These are phyloP conservation scores for Dalbergia cochinchinensis DNA, from an alignment of 306 rosid species.

Conservation along the genomic window DNA sequence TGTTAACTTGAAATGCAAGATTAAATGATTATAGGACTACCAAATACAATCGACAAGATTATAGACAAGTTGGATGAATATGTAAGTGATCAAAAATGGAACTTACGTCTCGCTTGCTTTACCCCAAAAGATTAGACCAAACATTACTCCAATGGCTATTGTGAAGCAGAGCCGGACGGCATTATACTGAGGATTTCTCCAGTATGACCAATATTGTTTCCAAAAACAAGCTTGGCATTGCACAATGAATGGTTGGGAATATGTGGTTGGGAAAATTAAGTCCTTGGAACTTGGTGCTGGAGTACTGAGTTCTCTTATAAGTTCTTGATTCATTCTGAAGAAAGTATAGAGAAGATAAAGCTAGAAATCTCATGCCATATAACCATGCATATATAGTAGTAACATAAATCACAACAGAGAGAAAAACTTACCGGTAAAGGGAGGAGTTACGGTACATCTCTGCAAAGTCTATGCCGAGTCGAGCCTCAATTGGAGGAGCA, in stretches of 20 bases:
- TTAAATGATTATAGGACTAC: not conserved
- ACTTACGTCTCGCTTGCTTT: slow-evolving; percentile 62
- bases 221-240: slow-evolving; percentile 70
- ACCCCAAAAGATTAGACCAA: slow-evolving; percentile 68
- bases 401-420: not conserved
- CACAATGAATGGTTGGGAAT: slow-evolving; percentile 61
- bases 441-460: slow-evolving; percentile 58
- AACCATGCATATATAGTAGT: not conserved
- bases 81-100: not conserved
- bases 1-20: slow-evolving; percentile 24
- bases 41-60: not conserved
- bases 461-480: slow-evolving; percentile 65
- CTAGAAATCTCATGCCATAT: not conserved
- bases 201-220: slow-evolving; percentile 73
- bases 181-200: slow-evolving; percentile 69
- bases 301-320: slow-evolving; percentile 53
- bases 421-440: slow-evolving; percentile 58
- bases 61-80: not conserved
- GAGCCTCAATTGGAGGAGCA: slow-evolving; percentile 60
- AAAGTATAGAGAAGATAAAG: slow-evolving; percentile 12
- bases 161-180: slow-evolving; percentile 65
- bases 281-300: slow-evolving; percentile 64
- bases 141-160: slow-evolving; percentile 49
- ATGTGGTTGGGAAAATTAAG: slow-evolving; percentile 68
- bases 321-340: slow-evolving; percentile 65